Percentiles rank a stretch among this genome's conserved stretches.
These are phyloP conservation scores for Sphagnum tenellum DNA, from an alignment of 225 moss, liverwort and hornwort genomes.

Conservation along the genomic window DNA sequence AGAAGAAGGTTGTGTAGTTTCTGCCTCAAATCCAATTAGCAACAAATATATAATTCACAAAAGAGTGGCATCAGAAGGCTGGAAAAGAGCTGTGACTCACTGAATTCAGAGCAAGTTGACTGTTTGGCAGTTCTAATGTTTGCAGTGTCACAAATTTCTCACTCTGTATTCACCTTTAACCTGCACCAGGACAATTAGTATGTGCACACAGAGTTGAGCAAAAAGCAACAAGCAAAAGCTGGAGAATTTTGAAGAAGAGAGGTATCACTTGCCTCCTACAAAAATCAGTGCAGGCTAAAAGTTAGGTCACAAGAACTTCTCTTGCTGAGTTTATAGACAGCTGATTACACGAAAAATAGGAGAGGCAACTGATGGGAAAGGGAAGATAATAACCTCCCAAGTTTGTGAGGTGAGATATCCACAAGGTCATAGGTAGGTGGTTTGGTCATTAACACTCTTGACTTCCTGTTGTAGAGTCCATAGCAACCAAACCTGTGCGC, in stretches of 20 bases:
- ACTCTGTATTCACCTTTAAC: constrained; percentile 24
- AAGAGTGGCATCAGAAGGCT: no score
- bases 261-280: not conserved
- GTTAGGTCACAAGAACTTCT: no score
- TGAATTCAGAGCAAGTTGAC: constrained; percentile 11
- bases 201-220: not conserved
- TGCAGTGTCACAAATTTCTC: constrained; percentile 26
- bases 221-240: not conserved
- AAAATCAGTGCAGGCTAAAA: not conserved
- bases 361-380: not conserved
- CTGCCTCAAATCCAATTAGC: not conserved
- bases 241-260: no score
- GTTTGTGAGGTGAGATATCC: constrained; percentile 22
- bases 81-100: constrained; percentile 8
- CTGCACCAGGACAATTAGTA: constrained; percentile 4
- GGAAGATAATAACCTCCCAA: constrained; percentile 47
- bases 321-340: no score
- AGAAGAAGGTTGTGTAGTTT: not conserved
- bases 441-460: constrained; percentile 36
- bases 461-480: constrained; percentile 58
- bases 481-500: constrained; percentile 70
- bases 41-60: not conserved
- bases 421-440: constrained; percentile 66
- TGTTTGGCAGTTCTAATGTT: constrained; percentile 18
- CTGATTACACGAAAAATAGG: not conserved